Evolutionary conservation across 1,284 basidiomycete species (phyloP).

Genomic region (Mycena citricolor): DNA sequence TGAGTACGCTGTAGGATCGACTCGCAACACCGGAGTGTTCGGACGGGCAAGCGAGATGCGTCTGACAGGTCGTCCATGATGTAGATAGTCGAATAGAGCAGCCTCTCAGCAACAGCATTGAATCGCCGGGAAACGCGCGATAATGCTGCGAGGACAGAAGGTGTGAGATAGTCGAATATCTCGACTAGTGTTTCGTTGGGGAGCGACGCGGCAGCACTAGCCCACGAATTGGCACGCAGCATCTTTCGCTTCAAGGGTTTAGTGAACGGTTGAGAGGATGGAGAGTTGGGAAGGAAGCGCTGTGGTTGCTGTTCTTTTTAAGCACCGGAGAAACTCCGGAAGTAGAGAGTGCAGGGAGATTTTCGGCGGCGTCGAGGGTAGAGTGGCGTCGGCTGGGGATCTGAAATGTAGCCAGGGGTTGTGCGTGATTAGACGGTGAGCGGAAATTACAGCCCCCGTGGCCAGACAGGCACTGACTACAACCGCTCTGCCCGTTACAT

Average conservation of each 20-base stretch:
- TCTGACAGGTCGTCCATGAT: slow-evolving; percentile 49
- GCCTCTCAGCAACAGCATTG: slow-evolving; percentile 54
- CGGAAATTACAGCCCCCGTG: too few species aligned
- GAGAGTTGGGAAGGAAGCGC: background rate
- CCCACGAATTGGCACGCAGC: background rate
- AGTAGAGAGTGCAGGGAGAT: slow-evolving; percentile 9
- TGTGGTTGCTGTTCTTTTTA: slow-evolving; percentile 2
- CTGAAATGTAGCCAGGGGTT: too few species aligned
- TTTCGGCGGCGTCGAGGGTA: slow-evolving; percentile 18
- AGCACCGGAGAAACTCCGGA: slow-evolving; percentile 13
- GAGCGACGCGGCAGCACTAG: slow-evolving; percentile 27
- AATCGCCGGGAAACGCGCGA: slow-evolving; percentile 49
- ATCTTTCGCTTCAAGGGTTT: background rate
- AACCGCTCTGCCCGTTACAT: too few species aligned
- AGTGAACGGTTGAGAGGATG: slow-evolving; percentile 3
- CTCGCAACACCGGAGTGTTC: slow-evolving; percentile 50
- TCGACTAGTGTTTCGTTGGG: slow-evolving; percentile 60
- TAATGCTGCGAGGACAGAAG: slow-evolving; percentile 39
- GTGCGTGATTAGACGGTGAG: too few species aligned
- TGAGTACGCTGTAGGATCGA: slow-evolving; percentile 48
- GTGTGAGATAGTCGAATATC: slow-evolving; percentile 48
- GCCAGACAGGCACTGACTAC: too few species aligned
- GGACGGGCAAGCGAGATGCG: slow-evolving; percentile 40
- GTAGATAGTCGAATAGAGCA: slow-evolving; percentile 53
- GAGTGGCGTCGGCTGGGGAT: too few species aligned